phyloP scores from a whole-genome alignment of 768 basidiomycete species.

The Guyanaporus albipodus region DNA sequence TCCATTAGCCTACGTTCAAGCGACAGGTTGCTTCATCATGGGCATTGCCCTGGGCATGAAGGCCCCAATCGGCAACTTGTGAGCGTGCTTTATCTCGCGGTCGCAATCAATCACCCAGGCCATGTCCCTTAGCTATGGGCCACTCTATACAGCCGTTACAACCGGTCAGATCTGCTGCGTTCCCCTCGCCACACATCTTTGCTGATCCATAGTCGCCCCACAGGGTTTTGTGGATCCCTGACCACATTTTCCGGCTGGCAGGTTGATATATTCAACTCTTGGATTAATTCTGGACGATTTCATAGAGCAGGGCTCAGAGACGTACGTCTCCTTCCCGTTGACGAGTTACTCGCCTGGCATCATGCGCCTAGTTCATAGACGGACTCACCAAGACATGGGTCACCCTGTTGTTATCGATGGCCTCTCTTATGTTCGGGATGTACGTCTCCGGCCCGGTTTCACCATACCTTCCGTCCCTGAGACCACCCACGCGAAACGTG shows the following conservation, averaged over 20 bases:
- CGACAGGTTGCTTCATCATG: constrained; percentile 88
- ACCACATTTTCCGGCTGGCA: constrained; percentile 99
- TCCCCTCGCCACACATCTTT: not conserved
- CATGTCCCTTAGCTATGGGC: constrained; percentile 63
- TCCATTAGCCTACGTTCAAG: constrained; percentile 80
- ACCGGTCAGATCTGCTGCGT: constrained; percentile 53
- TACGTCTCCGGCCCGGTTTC: constrained; percentile 47
- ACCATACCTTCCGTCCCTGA: constrained; percentile 40
- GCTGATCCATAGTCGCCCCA: not conserved
- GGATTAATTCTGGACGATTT: constrained; percentile 61
- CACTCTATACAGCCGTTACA: constrained; percentile 82
- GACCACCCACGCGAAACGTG: constrained; percentile 39
- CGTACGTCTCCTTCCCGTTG: constrained; percentile 42
- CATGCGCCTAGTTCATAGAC: constrained; percentile 66
- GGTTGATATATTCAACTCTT: constrained; percentile 79
- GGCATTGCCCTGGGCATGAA: constrained; percentile 71
- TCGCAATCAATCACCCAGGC: constrained; percentile 7
- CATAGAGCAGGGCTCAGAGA: constrained; percentile 64
- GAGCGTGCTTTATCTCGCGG: constrained; percentile 30
- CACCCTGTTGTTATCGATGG: constrained; percentile 73
- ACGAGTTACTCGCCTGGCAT: constrained; percentile 1
- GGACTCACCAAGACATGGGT: constrained; percentile 77
- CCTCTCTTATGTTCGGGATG: constrained; percentile 72
- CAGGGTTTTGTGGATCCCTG: constrained; percentile 92
- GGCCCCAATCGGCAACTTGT: constrained; percentile 73